Base-by-base conservation (phyloP, 306 rosid genomes). In the Arachis stenosperma region DNA sequence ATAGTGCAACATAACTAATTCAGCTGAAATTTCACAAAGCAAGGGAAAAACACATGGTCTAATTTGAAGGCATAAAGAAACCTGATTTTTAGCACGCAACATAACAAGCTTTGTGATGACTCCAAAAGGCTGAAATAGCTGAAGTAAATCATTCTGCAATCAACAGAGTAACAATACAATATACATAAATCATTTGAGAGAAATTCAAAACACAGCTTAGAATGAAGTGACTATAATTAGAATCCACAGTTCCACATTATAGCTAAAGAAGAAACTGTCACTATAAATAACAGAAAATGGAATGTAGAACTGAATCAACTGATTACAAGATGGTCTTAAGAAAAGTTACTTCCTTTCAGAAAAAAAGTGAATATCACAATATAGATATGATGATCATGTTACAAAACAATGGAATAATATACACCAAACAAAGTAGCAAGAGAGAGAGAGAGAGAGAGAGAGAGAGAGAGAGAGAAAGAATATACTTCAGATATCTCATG, bases 41-140 rank as follows among this genome's bases (percentile, higher is more conserved):
- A 22, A 40, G 7, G 53, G 56, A 67, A 42, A 67, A 65, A 75
- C 57, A 75, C 10, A 13, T 57, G 15, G 9, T 6, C 13, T 60
- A 36, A 68, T 12, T 50, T 51, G 59, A 54, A 57, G 55, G 63
- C 59, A 63, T 62, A 37, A 69, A 76, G 56, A 78, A 69, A 95
- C 99, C 99, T 95, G 99, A 81, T 95, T 95, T 83, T 95, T 95
- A 1, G 99, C 97, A 33, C 99, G 98, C 79, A 95, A 90, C 98
- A 95, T 91, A 73, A 95, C 99, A 74, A 95, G 99, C 89, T 95
- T 95, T 46, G 96, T 95, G 79, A 95, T 91, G 71, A 91, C 98
- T 75, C 99, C 99, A 78, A 95, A 91, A 59, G 98, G 96, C 85
- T 91, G 97, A 86, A 95, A 95, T 86, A 95, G 85, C 86, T 90